Conservation (phyloP, 768 basidiomycete species). For the Mrakia blollopis region DNA sequence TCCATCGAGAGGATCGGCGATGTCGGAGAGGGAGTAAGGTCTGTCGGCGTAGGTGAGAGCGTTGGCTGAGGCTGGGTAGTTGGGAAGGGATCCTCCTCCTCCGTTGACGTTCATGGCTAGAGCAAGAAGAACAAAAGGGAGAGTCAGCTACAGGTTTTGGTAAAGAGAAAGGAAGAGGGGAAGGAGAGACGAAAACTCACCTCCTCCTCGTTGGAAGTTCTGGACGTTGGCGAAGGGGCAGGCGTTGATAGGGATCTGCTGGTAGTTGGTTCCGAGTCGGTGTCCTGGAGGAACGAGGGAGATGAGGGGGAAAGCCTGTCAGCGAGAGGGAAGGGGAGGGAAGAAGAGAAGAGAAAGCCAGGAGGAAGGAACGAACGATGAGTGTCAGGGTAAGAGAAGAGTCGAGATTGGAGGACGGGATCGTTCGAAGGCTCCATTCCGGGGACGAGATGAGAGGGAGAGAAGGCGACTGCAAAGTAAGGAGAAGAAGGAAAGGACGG, state of each 20-base stretch:
- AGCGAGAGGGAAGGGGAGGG: background rate
- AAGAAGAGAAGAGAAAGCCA: background rate
- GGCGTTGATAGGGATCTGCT: constrained; percentile 75
- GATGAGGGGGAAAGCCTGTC: background rate
- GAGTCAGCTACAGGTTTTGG: background rate
- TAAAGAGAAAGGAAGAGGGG: background rate
- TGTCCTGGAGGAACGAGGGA: background rate
- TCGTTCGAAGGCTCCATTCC: constrained; percentile 87
- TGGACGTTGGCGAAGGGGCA: constrained; percentile 63
- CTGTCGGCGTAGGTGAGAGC: constrained; percentile 60
- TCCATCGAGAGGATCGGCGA: constrained; percentile 19
- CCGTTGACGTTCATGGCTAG: constrained; percentile 29
- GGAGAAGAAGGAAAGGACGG: background rate
- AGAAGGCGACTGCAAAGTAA: constrained; percentile 55
- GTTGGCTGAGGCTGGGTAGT: constrained; percentile 74
- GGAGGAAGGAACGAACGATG: constrained; percentile 29
- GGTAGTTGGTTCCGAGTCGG: constrained; percentile 45
- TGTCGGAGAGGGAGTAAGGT: constrained; percentile 27
- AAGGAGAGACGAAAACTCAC: background rate
- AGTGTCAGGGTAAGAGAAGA: constrained; percentile 76
- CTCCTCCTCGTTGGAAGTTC: constrained; percentile 52
- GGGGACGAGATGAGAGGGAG: constrained; percentile 79
- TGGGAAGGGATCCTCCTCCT: constrained; percentile 78
- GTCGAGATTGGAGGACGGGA: constrained; percentile 86
- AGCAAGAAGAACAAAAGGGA: background rate